phyloP scores from a whole-genome alignment of 2,329 filamentous ascomycete genomes.

The Scorias spongiosa region DNA sequence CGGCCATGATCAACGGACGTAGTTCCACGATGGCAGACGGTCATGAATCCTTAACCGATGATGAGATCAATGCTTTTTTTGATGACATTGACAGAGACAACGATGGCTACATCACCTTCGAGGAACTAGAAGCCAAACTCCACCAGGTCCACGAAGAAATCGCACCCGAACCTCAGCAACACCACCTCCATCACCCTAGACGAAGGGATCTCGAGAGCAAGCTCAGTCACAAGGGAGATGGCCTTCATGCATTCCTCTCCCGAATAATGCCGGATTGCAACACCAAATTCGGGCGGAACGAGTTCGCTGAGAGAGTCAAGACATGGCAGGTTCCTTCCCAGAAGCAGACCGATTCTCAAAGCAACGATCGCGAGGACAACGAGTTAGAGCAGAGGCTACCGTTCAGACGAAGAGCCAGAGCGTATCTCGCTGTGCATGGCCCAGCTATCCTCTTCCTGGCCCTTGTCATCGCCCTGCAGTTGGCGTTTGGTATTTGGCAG shows the following conservation, averaged over 20 bases:
- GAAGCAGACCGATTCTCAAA: conserved; percentile 39
- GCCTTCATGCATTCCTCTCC: conserved; percentile 37
- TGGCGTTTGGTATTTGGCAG: conserved; percentile 42
- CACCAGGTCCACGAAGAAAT: conserved; percentile 39
- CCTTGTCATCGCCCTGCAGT: conserved; percentile 32
- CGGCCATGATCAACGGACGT: conserved; percentile 1
- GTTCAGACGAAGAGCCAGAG: conserved; percentile 31
- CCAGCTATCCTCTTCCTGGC: conserved; percentile 36
- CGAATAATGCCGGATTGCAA: conserved; percentile 26
- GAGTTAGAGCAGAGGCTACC: conserved; percentile 23
- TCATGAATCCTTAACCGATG: conserved; percentile 23
- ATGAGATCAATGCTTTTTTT: conserved; percentile 38
- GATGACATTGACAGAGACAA: conserved; percentile 37
- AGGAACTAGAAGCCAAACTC: conserved; percentile 38
- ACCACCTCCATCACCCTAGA: conserved; percentile 28
- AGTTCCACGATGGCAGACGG: conserved; percentile 2
- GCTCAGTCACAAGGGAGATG: conserved; percentile 12
- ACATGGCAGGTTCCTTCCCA: conserved; percentile 44
- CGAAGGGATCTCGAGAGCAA: conserved; percentile 17
- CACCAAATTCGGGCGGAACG: conserved; percentile 29
- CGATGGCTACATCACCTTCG: conserved; percentile 38
- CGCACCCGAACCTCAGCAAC: conserved; percentile 29
- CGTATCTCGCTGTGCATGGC: conserved; percentile 42
- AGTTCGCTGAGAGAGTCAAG: conserved; percentile 41
- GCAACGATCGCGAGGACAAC: conserved; percentile 33